Evolutionary conservation across 331 rosid species (phyloP).

Genomic region (Cydonia oblonga): DNA sequence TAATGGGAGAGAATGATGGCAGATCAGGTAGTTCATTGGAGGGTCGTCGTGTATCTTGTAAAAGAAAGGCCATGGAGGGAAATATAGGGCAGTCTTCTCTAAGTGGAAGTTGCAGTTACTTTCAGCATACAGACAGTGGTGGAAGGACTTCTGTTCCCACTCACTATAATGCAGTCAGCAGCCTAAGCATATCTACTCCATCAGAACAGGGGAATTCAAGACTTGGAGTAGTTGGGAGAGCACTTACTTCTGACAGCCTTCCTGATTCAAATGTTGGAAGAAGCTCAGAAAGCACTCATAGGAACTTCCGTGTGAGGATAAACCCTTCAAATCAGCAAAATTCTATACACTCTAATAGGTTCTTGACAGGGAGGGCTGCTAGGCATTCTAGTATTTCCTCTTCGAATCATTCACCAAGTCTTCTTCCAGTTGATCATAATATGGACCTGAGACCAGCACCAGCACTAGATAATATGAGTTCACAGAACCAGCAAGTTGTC

Average conservation of each 20-base stretch:
- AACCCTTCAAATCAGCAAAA: slow-evolving; percentile 53
- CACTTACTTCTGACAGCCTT: slow-evolving; percentile 27
- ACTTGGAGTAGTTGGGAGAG: slow-evolving; percentile 39
- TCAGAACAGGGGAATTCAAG: slow-evolving; percentile 46
- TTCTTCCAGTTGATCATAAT: slow-evolving; percentile 43
- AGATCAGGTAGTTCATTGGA: slow-evolving; percentile 66
- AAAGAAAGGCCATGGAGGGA: slow-evolving; percentile 78
- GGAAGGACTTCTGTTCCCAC: slow-evolving; percentile 44
- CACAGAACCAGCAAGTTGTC: slow-evolving; percentile 51
- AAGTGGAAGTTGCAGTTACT: slow-evolving; percentile 67
- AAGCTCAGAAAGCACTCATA: slow-evolving; percentile 38
- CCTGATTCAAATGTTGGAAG: slow-evolving; percentile 43
- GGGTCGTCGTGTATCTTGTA: slow-evolving; percentile 59
- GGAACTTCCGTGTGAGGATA: slow-evolving; percentile 67
- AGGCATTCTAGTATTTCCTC: slow-evolving; percentile 48
- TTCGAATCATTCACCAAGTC: slow-evolving; percentile 35
- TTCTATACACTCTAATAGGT: slow-evolving; percentile 28
- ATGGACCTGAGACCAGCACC: slow-evolving; percentile 49
- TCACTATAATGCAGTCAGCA: slow-evolving; percentile 30
- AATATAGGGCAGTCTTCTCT: slow-evolving; percentile 55
- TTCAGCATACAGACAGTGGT: slow-evolving; percentile 46
- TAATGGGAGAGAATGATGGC: slow-evolving; percentile 41
- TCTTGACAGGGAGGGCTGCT: slow-evolving; percentile 37
- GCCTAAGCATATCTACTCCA: slow-evolving; percentile 34
- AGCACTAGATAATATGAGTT: slow-evolving; percentile 33